Evolutionary conservation across 495 filamentous ascomycete genomes (phyloP).

Genomic region (Aspergillus wentii): DNA sequence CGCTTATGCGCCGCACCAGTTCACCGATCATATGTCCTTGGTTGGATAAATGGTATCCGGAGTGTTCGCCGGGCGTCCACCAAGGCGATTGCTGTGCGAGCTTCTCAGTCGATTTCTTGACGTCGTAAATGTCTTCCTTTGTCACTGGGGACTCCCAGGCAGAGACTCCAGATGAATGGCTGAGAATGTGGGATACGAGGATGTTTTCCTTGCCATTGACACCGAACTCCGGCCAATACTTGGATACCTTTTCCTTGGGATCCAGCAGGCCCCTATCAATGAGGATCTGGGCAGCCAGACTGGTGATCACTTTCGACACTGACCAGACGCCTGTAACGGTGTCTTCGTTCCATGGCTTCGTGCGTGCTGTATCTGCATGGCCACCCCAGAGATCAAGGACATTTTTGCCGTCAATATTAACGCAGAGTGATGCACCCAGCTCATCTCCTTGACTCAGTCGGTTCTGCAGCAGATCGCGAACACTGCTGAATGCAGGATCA

Average conservation of each 20-base stretch:
- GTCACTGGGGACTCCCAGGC: constrained; percentile 20
- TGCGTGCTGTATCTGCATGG: constrained; percentile 10
- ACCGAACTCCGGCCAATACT: constrained; percentile 28
- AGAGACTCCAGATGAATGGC: constrained; percentile 15
- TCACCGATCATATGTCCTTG: constrained; percentile 23
- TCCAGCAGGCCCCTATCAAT: constrained; percentile 20
- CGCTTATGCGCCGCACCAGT: constrained; percentile 16
- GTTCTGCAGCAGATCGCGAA: constrained; percentile 14
- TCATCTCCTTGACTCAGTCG: constrained; percentile 16
- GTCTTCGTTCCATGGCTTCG: constrained; percentile 19
- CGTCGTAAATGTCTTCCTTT: constrained; percentile 19
- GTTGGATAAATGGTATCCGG: constrained; percentile 22
- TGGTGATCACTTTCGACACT: constrained; percentile 21
- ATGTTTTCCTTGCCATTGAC: constrained; percentile 20
- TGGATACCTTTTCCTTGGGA: constrained; percentile 16
- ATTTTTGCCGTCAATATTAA: constrained; percentile 25
- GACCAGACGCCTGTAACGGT: constrained; percentile 22
- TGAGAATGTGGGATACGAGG: constrained; percentile 20
- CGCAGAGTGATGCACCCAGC: constrained; percentile 20
- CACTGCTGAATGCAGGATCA: constrained; percentile 13
- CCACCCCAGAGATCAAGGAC: constrained; percentile 29
- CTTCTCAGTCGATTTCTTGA: constrained; percentile 7
- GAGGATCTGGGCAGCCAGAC: constrained; percentile 20
- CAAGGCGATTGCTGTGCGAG: constrained; percentile 24
- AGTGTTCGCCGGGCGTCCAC: constrained; percentile 23